Base-by-base conservation (phyloP, 1,284 basidiomycete genomes). In the Coriolopsis trogii region DNA sequence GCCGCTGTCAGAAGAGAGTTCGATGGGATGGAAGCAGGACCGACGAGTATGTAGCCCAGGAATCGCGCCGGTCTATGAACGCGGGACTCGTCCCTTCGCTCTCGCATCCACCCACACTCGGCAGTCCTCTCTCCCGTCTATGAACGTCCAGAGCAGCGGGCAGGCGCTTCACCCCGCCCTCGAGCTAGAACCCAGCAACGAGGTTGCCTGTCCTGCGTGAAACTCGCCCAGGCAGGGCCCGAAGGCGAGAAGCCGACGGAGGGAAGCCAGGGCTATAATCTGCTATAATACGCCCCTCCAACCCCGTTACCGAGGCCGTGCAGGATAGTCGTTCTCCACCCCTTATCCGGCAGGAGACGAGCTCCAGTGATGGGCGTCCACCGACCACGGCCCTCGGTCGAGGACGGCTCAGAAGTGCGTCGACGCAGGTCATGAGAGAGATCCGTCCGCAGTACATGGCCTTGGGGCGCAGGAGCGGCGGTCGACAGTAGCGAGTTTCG, bases 1-100 rank as follows among this genome's bases (percentile, higher is more conserved):
- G 43, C 48, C 55, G 57, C 34, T 45, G n/a, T n/a, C n/a, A n/a
- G 48, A 39, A 40, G 31, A 55, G 31, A 40, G 53, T 55, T 55
- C 38, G 40, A 46, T 55, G 39, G 36, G 39, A 46, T 51, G 56
- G 46, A 42, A 39, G 43, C 29, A 42, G 49, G 47, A 55, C 39
- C 16, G 21, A 28, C 43, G 40, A 36, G 44, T 7, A 26, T 36
- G 43, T 31, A 38, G 53, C 38, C 37, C 30, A 44, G 49, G 48
- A 43, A 46, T 47, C n/a, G 18, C 30, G 30, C 40, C 29, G 39
- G 23, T 34, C 38, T 39, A 53, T 52, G 56, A 58, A 50, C 49
- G 53, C 53, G 56, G 40, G 52, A 58, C 15, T 38, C n/a, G 23
- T 38, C 41, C 26, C 36, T 40, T 36, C 52, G 46, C 31, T 46